Percentiles rank a stretch among this genome's conserved stretches.
phyloP scores from a whole-genome alignment of 2,329 filamentous ascomycete genomes.

The Aspergillus proliferans region DNA sequence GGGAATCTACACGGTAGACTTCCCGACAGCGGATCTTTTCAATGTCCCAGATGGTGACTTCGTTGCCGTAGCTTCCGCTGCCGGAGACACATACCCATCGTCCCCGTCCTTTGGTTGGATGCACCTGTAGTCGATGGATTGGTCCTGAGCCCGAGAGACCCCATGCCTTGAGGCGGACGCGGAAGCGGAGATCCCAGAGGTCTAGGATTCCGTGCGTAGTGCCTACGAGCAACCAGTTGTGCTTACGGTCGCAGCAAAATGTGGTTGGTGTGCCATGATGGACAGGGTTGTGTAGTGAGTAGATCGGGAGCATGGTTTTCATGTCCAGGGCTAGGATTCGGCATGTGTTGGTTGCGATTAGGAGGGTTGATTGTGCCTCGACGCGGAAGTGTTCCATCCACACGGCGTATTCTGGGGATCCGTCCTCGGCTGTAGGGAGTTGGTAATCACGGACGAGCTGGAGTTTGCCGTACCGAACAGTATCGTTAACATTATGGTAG shows the following conservation, averaged over 20 bases:
- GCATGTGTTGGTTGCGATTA: conserved; percentile 81
- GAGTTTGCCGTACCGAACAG: conserved; percentile 70
- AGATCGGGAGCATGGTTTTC: conserved; percentile 76
- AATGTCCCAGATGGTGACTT: conserved; percentile 92
- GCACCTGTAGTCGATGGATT: conserved; percentile 72
- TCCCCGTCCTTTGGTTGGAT: conserved; percentile 70
- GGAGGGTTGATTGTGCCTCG: conserved; percentile 72
- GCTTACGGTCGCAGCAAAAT: conserved; percentile 78
- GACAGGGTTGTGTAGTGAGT: conserved; percentile 75
- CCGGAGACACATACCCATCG: conserved; percentile 85
- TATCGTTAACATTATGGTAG: conserved; percentile 52
- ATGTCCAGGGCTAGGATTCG: conserved; percentile 80
- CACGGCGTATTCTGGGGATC: conserved; percentile 64
- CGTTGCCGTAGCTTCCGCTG: conserved; percentile 70
- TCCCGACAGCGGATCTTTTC: conserved; percentile 85
- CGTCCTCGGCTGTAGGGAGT: conserved; percentile 42
- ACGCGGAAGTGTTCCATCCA: conserved; percentile 90
- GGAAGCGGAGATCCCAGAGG: conserved; percentile 96
- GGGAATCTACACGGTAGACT: conserved; percentile 63
- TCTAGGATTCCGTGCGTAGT: conserved; percentile 90
- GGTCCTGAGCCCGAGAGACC: conserved; percentile 73
- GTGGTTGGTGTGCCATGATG: conserved; percentile 88
- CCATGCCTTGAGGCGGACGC: conserved; percentile 79
- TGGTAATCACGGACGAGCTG: conserved; percentile 72
- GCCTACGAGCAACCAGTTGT: conserved; percentile 85